Conservation (phyloP, 2,329 filamentous ascomycete species). For the Aspergillus hortae region DNA sequence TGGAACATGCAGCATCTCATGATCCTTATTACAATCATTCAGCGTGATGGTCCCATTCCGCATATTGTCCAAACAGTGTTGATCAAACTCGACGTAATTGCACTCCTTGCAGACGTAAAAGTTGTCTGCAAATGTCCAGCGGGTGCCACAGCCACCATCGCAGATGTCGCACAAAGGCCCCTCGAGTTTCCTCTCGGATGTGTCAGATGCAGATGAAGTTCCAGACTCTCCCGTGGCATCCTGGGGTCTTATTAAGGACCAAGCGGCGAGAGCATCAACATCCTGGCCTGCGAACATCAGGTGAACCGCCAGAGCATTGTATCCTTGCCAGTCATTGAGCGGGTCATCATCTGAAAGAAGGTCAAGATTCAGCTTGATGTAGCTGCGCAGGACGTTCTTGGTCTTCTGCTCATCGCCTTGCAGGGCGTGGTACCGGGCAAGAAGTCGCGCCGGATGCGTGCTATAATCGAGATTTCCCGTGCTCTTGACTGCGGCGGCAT, state of each 20-base stretch:
- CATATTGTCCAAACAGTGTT: conserved; percentile 14
- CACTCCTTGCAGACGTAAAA: conserved; percentile 23
- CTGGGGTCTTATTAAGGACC: conserved; percentile 21
- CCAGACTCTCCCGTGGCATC: background rate
- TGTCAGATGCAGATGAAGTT: background rate
- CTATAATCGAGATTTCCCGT: background rate
- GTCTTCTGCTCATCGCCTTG: conserved; percentile 15
- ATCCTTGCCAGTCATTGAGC: conserved; percentile 24
- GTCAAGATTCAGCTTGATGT: conserved; percentile 22
- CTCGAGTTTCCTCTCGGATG: background rate
- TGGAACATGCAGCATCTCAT: conserved; percentile 24
- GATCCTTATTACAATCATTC: conserved; percentile 17
- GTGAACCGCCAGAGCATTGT: conserved; percentile 13
- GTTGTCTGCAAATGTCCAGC: conserved; percentile 17
- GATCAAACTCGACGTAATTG: conserved; percentile 16
- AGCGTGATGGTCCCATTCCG: conserved; percentile 4
- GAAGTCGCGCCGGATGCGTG: conserved; percentile 3
- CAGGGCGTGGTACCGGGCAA: conserved; percentile 10
- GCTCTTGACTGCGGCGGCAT: background rate
- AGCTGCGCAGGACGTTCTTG: conserved; percentile 10
- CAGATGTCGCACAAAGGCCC: conserved; percentile 1
- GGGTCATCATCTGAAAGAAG: conserved; percentile 26
- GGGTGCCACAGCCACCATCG: conserved; percentile 6
- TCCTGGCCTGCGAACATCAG: conserved; percentile 22
- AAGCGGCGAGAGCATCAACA: conserved; percentile 23